phyloP scores from a whole-genome alignment of 257 asterid species.

The Nicotiana benthamiana region DNA sequence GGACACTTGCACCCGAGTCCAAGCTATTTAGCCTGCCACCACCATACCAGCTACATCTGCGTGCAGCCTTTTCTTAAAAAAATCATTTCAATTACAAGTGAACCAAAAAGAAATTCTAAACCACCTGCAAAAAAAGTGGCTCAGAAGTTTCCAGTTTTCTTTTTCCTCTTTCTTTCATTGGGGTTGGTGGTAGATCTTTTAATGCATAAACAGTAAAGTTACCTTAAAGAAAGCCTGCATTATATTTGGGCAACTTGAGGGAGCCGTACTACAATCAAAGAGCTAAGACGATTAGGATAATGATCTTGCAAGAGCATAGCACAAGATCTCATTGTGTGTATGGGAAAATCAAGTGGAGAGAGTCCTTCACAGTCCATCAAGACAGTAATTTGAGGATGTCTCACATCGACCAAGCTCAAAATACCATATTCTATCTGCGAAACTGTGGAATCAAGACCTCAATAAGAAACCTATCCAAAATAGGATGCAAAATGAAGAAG shows the following conservation, averaged over 20 bases:
- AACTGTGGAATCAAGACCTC: slow-evolving; percentile 21
- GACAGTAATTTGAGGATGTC: slow-evolving; percentile 32
- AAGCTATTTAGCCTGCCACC: background rate
- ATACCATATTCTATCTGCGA: slow-evolving; percentile 40
- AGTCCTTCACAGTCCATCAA: slow-evolving; percentile 44
- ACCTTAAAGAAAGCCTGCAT: slow-evolving; percentile 36
- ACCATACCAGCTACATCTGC: background rate
- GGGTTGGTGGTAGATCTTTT: background rate
- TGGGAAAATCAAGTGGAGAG: slow-evolving; percentile 39
- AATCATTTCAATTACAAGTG: background rate
- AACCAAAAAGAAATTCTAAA: background rate
- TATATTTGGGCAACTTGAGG: slow-evolving; percentile 35
- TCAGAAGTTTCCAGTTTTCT: background rate
- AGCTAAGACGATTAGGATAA: slow-evolving; percentile 37
- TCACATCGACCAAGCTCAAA: slow-evolving; percentile 20
- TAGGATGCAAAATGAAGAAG: background rate
- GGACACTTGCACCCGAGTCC: no score
- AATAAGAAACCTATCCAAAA: background rate
- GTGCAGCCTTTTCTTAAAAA: background rate
- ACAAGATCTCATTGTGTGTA: slow-evolving; percentile 41
- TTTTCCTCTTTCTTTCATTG: background rate
- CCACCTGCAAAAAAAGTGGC: background rate
- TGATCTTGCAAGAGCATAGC: slow-evolving; percentile 42
- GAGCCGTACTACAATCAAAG: slow-evolving; percentile 31
- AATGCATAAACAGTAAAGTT: background rate